These are phyloP conservation scores for Colletotrichum incanum DNA, from an alignment of 2,329 filamentous ascomycete species.

Conservation along the genomic window DNA sequence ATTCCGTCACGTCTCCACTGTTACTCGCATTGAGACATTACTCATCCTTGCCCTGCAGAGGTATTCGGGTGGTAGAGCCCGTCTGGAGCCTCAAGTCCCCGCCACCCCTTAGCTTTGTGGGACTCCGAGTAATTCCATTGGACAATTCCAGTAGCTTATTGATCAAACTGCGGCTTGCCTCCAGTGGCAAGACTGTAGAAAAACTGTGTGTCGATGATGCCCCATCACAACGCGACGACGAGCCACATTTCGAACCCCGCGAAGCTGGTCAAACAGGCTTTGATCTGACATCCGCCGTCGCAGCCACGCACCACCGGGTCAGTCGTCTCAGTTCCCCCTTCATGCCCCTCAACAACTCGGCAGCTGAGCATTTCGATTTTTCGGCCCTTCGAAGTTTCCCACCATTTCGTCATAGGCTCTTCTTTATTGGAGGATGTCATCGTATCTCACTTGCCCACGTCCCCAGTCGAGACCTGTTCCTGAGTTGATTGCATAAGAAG, in stretches of 20 bases:
- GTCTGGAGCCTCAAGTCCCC: background rate
- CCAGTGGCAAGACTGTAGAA: background rate
- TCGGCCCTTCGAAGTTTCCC: background rate
- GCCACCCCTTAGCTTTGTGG: background rate
- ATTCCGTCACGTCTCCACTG: constrained; percentile 7
- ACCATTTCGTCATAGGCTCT: background rate
- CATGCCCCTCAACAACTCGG: background rate
- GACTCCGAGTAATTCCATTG: background rate
- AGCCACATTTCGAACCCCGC: constrained; percentile 7
- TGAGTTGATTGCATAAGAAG: background rate
- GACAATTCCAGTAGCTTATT: background rate
- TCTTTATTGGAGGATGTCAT: too few relatives aligned
- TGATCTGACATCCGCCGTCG: constrained; percentile 5
- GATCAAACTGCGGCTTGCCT: background rate
- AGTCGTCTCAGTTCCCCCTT: background rate
- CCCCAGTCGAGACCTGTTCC: background rate
- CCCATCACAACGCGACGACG: background rate
- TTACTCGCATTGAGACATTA: background rate
- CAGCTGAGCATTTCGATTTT: background rate
- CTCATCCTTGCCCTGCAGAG: background rate
- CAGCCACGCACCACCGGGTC: background rate
- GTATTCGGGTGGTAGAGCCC: background rate
- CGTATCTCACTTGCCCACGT: too few relatives aligned
- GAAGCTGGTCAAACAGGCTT: constrained; percentile 11
- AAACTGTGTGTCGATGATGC: background rate